Percentiles rank a stretch among this genome's conserved stretches.
These are phyloP conservation scores for Apiospora malaysiana DNA, from an alignment of 2,329 filamentous ascomycete genomes.

Conservation along the genomic window DNA sequence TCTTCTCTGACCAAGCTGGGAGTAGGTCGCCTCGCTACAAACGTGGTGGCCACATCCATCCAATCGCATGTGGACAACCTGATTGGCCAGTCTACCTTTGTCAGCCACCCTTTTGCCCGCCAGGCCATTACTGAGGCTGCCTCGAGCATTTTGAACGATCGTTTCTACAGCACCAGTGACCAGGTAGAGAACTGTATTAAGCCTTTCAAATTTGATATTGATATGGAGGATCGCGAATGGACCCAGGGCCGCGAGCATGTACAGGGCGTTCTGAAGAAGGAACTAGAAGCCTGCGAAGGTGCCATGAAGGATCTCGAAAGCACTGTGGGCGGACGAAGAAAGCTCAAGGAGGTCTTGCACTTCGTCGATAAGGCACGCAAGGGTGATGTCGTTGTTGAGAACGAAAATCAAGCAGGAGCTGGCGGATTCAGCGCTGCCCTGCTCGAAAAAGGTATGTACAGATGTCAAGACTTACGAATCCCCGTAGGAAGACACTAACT, in stretches of 20 bases:
- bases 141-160: constrained; percentile 86
- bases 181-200: constrained; percentile 99
- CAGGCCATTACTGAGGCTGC: constrained; percentile 93
- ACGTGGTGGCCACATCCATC: constrained; percentile 85
- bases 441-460: constrained; percentile 73
- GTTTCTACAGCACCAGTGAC: constrained; percentile 96
- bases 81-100: constrained; percentile 81
- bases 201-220: constrained; percentile 97
- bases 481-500: constrained; percentile 34
- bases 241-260: constrained; percentile 83
- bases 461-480: not conserved
- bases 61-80: constrained; percentile 83
- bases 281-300: constrained; percentile 82
- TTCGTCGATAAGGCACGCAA: constrained; percentile 92
- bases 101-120: constrained; percentile 87
- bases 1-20: constrained; percentile 92
- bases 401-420: constrained; percentile 81
- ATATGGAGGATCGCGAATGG: constrained; percentile 93
- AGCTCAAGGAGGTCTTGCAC: constrained; percentile 84
- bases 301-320: constrained; percentile 79
- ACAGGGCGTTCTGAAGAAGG: constrained; percentile 79
- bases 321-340: constrained; percentile 79
- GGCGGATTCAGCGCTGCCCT: constrained; percentile 92
- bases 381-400: constrained; percentile 84
- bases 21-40: constrained; percentile 90